Conservation (phyloP, 73 alveolate species). For the Diophrys sp. region DNA sequence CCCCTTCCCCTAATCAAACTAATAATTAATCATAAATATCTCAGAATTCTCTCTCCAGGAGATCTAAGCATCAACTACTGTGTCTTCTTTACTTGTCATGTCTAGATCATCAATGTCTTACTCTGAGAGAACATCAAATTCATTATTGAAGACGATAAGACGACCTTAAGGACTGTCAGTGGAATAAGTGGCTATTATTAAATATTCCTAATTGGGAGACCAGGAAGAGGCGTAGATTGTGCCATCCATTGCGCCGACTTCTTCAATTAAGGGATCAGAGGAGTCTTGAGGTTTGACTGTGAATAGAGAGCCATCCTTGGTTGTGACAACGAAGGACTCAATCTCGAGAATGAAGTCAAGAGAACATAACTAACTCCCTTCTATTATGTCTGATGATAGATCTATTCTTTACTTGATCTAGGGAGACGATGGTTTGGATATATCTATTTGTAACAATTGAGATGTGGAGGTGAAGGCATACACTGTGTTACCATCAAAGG, state of each 20-base stretch:
- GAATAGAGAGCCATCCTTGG: conserved; percentile 24
- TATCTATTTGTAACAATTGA: neutral
- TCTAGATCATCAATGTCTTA: conserved; percentile 74
- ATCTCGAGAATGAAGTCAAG: conserved; percentile 43
- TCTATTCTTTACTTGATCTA: neutral
- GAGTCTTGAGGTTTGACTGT: conserved; percentile 24
- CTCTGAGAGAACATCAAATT: conserved; percentile 51
- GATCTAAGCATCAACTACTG: conserved; percentile 63
- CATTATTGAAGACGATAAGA: conserved; percentile 46
- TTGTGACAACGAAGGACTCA: conserved; percentile 20
- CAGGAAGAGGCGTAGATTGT: conserved; percentile 12
- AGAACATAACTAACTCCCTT: neutral
- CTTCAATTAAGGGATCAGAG: neutral
- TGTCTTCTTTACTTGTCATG: conserved; percentile 59
- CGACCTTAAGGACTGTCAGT: conserved; percentile 54
- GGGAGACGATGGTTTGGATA: neutral
- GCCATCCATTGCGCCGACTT: neutral
- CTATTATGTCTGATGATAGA: neutral
- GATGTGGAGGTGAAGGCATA: neutral
- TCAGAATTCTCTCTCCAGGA: conserved; percentile 86
- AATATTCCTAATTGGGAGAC: conserved; percentile 67
- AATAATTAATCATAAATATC: conserved; percentile 68
- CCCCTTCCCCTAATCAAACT: conserved; percentile 89
- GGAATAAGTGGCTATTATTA: conserved; percentile 25
- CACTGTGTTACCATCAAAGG: neutral